Evolutionary conservation across 345 rosid species (phyloP).

Genomic region (Hibiscus trionum): DNA sequence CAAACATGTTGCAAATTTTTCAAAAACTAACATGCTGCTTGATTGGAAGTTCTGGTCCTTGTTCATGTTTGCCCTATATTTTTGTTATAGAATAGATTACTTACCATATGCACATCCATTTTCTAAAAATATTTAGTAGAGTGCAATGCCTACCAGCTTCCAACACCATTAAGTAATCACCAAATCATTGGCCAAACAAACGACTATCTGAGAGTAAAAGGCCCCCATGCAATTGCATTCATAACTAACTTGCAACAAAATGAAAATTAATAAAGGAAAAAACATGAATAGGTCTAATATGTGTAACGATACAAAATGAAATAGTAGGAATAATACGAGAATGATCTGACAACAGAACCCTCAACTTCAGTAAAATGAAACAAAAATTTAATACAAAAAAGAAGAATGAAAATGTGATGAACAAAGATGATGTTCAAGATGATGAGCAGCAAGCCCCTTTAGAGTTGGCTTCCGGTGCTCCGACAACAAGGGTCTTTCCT

Average conservation of each 20-base stretch:
- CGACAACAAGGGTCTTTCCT: conserved; percentile 70
- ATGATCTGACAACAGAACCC: no score
- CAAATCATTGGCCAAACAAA: neutral
- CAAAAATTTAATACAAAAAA: neutral
- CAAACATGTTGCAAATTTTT: conserved; percentile 9
- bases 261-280: no score
- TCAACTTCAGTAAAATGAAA: neutral
- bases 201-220: neutral
- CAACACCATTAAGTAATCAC: neutral
- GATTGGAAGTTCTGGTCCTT: neutral
- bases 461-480: conserved; percentile 44
- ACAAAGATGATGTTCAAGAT: conserved; percentile 27
- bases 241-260: neutral
- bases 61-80: neutral
- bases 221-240: neutral
- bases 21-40: neutral
- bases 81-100: neutral
- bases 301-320: no score
- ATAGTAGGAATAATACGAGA: no score
- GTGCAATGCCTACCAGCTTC: neutral
- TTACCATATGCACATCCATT: neutral
- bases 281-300: no score
- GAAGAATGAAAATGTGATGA: neutral
- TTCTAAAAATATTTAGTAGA: neutral
- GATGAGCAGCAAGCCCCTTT: conserved; percentile 84